Base-by-base conservation (phyloP, 305 asterid species). In the Withania somnifera region DNA sequence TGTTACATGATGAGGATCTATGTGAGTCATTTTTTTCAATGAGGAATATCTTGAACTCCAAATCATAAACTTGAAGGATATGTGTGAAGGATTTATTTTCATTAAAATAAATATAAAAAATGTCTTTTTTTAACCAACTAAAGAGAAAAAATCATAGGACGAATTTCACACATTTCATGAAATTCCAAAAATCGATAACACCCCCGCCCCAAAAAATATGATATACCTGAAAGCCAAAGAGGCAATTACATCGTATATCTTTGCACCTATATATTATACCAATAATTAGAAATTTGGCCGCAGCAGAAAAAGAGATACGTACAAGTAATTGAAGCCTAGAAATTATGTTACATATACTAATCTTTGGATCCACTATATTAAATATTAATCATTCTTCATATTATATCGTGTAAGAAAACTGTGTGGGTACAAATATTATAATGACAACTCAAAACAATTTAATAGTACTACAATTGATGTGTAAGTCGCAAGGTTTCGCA, bases 391-490 rank as follows among this genome's bases (percentile, higher is more conserved):
- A 71, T 45, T 71, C 58, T 47, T 47, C 1, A 45, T 26, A 71
- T 71, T 14, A 42, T 67, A 71, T 22, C 14, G 13, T 22, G 30
- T 22, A 34, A 3, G 38, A 4, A 34, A 34, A 34, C 38, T 34
- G 38, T 34, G 38, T 34, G 5, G 38, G 38, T 34, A 82, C 54
- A 60, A 11, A 22, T 32, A 34, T 30, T 30, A 28, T 26, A 57
- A 58, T 75, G 66, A 82, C 85, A 85, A 58, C 82, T 78, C 56
- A 52, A 84, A 60, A 3, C 7, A 28, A 24, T 19, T 78, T 4
- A 53, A 30, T 1, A 17, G 1, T 40, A 11, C 3, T 40, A 26
- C 51, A 26, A 53, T 11, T 24, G 24, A 38, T 79, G 54, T 26
- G 64, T 79, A 66, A 11, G 42, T 52, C 34, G 52, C 58, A 57